Conservation (phyloP, 805 yeast genomes). For the Metschnikowia bowlesiae region DNA sequence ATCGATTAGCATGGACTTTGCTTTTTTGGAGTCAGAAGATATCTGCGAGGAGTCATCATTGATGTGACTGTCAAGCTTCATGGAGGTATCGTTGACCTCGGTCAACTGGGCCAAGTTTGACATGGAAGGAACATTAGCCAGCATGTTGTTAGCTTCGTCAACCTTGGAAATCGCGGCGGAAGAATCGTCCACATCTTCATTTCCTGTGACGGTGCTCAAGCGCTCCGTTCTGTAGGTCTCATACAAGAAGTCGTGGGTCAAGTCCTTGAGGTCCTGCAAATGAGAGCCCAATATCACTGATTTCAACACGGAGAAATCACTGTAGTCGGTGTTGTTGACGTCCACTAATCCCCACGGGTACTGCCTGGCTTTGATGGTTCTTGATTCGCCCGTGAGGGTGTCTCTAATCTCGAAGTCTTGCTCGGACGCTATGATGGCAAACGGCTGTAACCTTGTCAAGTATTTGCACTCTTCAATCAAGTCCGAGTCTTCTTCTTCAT, state of each 20-base stretch:
- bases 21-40: conserved; percentile 22
- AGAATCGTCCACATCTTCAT: conserved; percentile 22
- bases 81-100: conserved; percentile 16
- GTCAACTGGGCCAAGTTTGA: conserved; percentile 56
- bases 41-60: conserved; percentile 17
- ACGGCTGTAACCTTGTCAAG: conserved; percentile 65
- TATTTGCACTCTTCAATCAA: conserved; percentile 64
- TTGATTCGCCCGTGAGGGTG: conserved; percentile 39
- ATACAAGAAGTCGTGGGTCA: conserved; percentile 71
- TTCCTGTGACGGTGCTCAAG: conserved; percentile 55
- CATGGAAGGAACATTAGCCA: conserved; percentile 46
- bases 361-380: conserved; percentile 50
- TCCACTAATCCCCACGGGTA: conserved; percentile 76
- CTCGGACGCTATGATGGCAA: conserved; percentile 68
- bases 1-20: conserved; percentile 36
- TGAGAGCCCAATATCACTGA: conserved; percentile 80
- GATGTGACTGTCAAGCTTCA: conserved; percentile 9
- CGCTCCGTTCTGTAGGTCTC: conserved; percentile 79
- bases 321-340: conserved; percentile 46
- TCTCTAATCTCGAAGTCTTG: conserved; percentile 44
- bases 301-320: conserved; percentile 56
- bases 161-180: conserved; percentile 23
- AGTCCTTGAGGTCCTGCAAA: conserved; percentile 72
- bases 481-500: conserved; percentile 73
- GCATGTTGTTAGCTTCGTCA: conserved; percentile 14